Percentiles rank a stretch among this genome's conserved stretches.
These are phyloP conservation scores for Hymenoscyphus scutula DNA, from an alignment of 2,329 filamentous ascomycete genomes.

Conservation along the genomic window DNA sequence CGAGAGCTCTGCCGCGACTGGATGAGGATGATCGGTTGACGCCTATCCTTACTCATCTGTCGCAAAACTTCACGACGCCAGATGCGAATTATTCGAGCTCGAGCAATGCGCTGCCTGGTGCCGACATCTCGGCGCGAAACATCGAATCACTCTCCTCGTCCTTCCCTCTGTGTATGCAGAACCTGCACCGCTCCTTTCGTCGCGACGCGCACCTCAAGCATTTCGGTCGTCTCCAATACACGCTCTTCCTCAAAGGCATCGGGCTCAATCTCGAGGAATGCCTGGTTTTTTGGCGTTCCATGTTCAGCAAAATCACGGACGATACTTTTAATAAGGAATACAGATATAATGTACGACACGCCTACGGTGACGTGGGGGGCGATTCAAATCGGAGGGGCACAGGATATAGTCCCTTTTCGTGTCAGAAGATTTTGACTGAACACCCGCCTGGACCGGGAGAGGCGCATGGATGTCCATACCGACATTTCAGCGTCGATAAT, in stretches of 20 bases:
- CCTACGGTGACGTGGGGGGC: conserved; percentile 91
- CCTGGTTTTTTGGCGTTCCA: conserved; percentile 84
- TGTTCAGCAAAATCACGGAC: conserved; percentile 84
- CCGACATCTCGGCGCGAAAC: conserved; percentile 72
- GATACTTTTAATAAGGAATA: conserved; percentile 98
- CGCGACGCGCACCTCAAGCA: conserved; percentile 92
- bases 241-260: conserved; percentile 93
- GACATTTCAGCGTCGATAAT: conserved; percentile 89
- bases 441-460: conserved; percentile 83
- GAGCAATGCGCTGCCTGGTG: conserved; percentile 62
- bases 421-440: conserved; percentile 92
- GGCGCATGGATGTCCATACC: conserved; percentile 92
- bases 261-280: conserved; percentile 90
- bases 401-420: conserved; percentile 88
- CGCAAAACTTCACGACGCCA: conserved; percentile 91
- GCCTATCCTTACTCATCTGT: conserved; percentile 76
- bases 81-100: conserved; percentile 75
- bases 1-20: conserved; percentile 84
- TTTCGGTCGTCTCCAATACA: conserved; percentile 89
- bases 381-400: conserved; percentile 82
- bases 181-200: conserved; percentile 80
- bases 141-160: conserved; percentile 77
- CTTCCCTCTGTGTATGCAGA: conserved; percentile 92
- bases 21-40: conserved; percentile 93
- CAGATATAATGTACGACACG: conserved; percentile 92